Evolutionary conservation across 345 rosid genomes (phyloP), one percentile per base, ranked within the genome.

Genomic region (Passiflora organensis): DNA sequence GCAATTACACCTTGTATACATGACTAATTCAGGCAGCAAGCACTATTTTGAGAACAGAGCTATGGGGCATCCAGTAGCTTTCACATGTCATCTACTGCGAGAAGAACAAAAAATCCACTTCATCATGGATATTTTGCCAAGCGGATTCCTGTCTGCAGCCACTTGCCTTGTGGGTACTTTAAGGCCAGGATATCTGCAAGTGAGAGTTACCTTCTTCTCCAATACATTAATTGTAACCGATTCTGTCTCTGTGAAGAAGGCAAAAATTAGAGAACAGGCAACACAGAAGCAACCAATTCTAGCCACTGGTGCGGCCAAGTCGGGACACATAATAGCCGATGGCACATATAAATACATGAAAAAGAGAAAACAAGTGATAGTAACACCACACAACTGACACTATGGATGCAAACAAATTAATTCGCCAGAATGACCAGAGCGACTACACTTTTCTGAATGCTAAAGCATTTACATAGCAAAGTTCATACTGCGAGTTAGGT

Each of bases 141-240:
- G 51, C 62, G 82, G 82, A 34, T 69, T 64, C 55, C 71, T 62
- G 59, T 61, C 54, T 17, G 62, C 41, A 1, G 82, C 63, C 38
- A 72, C 72, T 36, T 67, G 77, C 21, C 54, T 37, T 2, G 73
- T 43, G 19, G 78, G 54, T 41, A 67, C 62, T 49, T 68, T 68
- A 0, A 48, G 73, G 42, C 65, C 68, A 20, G 88, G 72, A 61
- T 83, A 82, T 69, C 67, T 83, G 60, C 87, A 79, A 1, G 85
- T 83, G 24, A 91, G 71, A 23, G 83, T 87, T 38, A 85, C 91
- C 74, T 66, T 79, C 76, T 91, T 82, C 82, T 91, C 95, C 73
- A 73, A 38, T 38, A 78, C 80, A 67, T 80, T 71, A 58, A 90
- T 75, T 54, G 72, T 62, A 56, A 87, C 78, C 0, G 95, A 84